Conservation (phyloP, 352 stramenopile species). For the Pythium vanterpoolii region DNA sequence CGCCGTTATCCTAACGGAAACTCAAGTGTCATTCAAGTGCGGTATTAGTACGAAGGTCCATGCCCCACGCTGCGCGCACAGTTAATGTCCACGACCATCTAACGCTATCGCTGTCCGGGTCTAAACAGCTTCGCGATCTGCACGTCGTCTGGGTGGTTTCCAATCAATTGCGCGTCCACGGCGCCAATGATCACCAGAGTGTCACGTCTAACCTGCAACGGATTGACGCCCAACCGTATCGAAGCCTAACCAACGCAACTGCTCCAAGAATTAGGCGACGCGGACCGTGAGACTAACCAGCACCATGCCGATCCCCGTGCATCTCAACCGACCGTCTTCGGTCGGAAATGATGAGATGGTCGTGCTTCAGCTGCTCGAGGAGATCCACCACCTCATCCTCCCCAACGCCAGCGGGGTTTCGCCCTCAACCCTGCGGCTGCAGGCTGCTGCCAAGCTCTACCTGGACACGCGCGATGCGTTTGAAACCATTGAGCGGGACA, state of each 20-base stretch:
- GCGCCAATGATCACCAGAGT: background rate
- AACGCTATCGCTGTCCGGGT: background rate
- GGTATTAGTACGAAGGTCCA: background rate
- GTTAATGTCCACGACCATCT: background rate
- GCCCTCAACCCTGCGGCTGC: constrained; percentile 26
- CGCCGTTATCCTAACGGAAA: constrained; percentile 14
- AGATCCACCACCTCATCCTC: constrained; percentile 49
- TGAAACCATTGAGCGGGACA: constrained; percentile 53
- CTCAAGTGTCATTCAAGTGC: background rate
- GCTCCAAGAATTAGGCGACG: background rate
- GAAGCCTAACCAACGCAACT: background rate
- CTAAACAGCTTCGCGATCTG: background rate
- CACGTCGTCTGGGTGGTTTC: background rate
- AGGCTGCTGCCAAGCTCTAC: constrained; percentile 69
- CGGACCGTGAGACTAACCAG: background rate
- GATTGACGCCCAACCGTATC: background rate
- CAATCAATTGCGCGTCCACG: background rate
- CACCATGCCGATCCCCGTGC: background rate
- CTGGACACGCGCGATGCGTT: constrained; percentile 75
- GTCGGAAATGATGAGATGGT: constrained; percentile 43
- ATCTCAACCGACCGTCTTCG: background rate
- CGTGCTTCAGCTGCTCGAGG: constrained; percentile 64
- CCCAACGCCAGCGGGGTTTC: constrained; percentile 28
- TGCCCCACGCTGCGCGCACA: background rate
- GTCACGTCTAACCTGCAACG: background rate